These are phyloP conservation scores for Fraxinus floribunda DNA, from an alignment of 305 asterid genomes.

Conservation along the genomic window DNA sequence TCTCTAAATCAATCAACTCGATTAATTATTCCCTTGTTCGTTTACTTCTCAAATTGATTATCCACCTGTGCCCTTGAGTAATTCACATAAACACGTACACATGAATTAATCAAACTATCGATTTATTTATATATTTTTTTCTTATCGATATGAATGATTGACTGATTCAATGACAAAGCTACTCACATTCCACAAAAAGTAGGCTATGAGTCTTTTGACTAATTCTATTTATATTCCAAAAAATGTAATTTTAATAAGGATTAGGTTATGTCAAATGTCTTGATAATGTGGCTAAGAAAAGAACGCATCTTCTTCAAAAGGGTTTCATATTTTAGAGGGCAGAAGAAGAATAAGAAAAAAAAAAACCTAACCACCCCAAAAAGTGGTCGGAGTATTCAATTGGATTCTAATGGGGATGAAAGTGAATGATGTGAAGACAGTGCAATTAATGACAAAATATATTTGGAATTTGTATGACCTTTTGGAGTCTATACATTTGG, in stretches of 20 bases:
- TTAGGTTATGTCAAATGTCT: not conserved
- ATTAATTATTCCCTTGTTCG: not conserved
- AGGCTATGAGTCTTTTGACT: not conserved
- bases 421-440: not conserved
- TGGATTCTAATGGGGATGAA: not conserved
- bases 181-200: not conserved
- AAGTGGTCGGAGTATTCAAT: not conserved
- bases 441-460: not conserved
- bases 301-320: slow-evolving; percentile 23
- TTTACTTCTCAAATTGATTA: not conserved
- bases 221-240: not conserved
- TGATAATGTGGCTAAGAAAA: slow-evolving; percentile 16
- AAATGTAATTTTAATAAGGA: slow-evolving; percentile 4
- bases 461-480: not conserved
- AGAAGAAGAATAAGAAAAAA: not conserved
- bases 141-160: slow-evolving; percentile 1
- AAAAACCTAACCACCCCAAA: slow-evolving; percentile 9
- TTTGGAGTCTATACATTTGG: not conserved
- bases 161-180: not conserved
- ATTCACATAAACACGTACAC: not conserved
- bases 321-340: slow-evolving; percentile 15
- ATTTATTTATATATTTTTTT: not conserved
- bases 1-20: not conserved
- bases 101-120: not conserved
- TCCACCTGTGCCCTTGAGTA: not conserved